Conservation (phyloP, 208 protist species). For the Plasmodiophora brassicae region DNA sequence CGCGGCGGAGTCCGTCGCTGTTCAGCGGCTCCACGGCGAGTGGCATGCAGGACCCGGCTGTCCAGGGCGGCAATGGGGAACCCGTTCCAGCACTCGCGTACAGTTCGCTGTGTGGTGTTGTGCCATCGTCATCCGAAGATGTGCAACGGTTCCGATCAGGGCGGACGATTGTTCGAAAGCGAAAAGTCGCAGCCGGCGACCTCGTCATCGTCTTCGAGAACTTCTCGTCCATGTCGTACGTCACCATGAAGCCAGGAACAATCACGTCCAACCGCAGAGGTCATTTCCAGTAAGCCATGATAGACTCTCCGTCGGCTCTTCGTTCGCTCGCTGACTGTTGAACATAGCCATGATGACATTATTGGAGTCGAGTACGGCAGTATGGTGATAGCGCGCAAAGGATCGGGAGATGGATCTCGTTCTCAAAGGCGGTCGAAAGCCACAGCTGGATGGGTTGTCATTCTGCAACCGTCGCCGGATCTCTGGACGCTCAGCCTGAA, state of each 20-base stretch:
- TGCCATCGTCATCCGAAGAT: too few relatives aligned
- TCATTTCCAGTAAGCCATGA: conserved; percentile 16
- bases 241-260: not conserved
- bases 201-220: conserved; percentile 8
- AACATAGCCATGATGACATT: not conserved
- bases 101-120: too few relatives aligned
- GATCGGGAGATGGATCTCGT: not conserved
- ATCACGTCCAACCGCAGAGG: not conserved
- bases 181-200: not conserved
- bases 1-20: too few relatives aligned
- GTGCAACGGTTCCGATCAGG: too few relatives aligned
- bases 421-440: not conserved
- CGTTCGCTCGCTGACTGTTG: not conserved
- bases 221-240: not conserved
- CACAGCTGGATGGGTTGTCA: conserved; percentile 9
- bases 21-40: too few relatives aligned
- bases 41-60: too few relatives aligned
- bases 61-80: too few relatives aligned
- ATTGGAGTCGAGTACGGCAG: not conserved
- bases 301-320: not conserved
- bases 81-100: too few relatives aligned
- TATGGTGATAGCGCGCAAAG: conserved; percentile 7
- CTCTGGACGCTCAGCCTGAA: conserved; percentile 22
- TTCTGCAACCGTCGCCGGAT: conserved; percentile 17
- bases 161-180: too few relatives aligned